Percentiles rank a stretch among this genome's conserved stretches.
Conservation (phyloP, 108 stramenopile genomes). For the Cylindrotheca closterium region DNA sequence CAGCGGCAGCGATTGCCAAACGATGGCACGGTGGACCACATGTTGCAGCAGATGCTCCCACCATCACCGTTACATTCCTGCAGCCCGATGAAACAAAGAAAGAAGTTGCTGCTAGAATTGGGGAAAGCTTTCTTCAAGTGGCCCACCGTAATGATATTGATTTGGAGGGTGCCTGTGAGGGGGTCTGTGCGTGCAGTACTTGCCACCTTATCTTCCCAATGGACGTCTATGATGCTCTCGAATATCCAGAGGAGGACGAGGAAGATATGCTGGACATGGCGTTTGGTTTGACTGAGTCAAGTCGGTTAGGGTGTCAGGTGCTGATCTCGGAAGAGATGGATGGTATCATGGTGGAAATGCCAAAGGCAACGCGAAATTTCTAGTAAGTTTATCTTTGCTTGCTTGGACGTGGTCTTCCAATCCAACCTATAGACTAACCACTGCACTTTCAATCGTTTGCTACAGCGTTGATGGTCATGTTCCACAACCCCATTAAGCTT, state of each 20-base stretch:
- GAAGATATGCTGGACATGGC: constrained; percentile 99
- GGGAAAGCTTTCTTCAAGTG: constrained; percentile 77
- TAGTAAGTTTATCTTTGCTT: neutral
- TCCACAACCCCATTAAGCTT: constrained; percentile 90
- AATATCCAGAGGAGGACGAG: constrained; percentile 75
- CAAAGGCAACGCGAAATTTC: constrained; percentile 93
- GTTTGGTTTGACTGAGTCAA: constrained; percentile 91
- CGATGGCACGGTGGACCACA: constrained; percentile 74
- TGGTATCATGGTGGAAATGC: constrained; percentile 88
- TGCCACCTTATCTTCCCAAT: constrained; percentile 93
- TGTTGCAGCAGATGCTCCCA: constrained; percentile 52
- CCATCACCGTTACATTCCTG: constrained; percentile 58
- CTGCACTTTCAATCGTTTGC: too few relatives aligned
- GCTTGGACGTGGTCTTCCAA: neutral
- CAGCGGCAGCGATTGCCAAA: constrained; percentile 17
- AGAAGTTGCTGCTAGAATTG: constrained; percentile 55
- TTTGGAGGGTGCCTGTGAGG: constrained; percentile 97
- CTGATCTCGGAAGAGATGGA: constrained; percentile 83
- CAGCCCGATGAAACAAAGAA: constrained; percentile 49
- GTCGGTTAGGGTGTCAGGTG: constrained; percentile 96
- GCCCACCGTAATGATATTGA: constrained; percentile 83
- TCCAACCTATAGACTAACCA: neutral
- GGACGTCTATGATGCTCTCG: constrained; percentile 79
- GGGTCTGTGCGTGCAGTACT: constrained; percentile 94
- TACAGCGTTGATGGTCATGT: constrained; percentile 98